Evolutionary conservation across 2,329 filamentous ascomycete genomes (phyloP).

Genomic region (Elsinoe australis): DNA sequence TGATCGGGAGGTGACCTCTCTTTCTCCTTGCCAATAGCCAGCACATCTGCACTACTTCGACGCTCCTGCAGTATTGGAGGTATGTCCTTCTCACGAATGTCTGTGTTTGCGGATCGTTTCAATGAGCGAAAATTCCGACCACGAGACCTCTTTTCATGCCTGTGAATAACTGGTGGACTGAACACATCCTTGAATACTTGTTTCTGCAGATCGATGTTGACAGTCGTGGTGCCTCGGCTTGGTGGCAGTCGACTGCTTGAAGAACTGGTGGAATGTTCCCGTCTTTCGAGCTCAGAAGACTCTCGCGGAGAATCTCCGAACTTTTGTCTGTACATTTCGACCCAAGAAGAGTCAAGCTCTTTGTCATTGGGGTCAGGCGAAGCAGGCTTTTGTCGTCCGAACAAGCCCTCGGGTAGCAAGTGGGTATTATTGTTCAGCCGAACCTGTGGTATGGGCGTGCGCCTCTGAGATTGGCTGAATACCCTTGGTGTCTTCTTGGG

Average conservation of each 20-base stretch:
- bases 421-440: slow-evolving; percentile 91
- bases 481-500: slow-evolving; percentile 41
- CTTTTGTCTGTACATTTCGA: slow-evolving; percentile 13
- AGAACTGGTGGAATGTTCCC: slow-evolving; percentile 4
- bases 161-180: slow-evolving; percentile 71
- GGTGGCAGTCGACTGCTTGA: slow-evolving; percentile 28
- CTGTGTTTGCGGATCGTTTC: slow-evolving; percentile 17
- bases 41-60: slow-evolving; percentile 34
- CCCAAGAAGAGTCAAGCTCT: not conserved
- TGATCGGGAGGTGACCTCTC: slow-evolving; percentile 28
- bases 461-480: slow-evolving; percentile 68
- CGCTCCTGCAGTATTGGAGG: slow-evolving; percentile 26
- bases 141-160: slow-evolving; percentile 63
- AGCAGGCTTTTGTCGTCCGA: slow-evolving; percentile 35
- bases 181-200: slow-evolving; percentile 92
- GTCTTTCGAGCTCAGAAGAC: slow-evolving; percentile 3
- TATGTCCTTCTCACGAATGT: slow-evolving; percentile 2
- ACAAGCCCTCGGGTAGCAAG: slow-evolving; percentile 78
- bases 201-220: slow-evolving; percentile 80
- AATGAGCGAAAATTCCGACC: slow-evolving; percentile 58
- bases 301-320: slow-evolving; percentile 15
- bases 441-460: slow-evolving; percentile 70
- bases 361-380: not conserved
- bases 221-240: slow-evolving; percentile 82
- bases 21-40: slow-evolving; percentile 25